A percentile compares a stretch with the other conserved stretches of the same genome.
These are phyloP conservation scores for Russula griseocarnosa DNA, from an alignment of 768 basidiomycete genomes.

Conservation along the genomic window DNA sequence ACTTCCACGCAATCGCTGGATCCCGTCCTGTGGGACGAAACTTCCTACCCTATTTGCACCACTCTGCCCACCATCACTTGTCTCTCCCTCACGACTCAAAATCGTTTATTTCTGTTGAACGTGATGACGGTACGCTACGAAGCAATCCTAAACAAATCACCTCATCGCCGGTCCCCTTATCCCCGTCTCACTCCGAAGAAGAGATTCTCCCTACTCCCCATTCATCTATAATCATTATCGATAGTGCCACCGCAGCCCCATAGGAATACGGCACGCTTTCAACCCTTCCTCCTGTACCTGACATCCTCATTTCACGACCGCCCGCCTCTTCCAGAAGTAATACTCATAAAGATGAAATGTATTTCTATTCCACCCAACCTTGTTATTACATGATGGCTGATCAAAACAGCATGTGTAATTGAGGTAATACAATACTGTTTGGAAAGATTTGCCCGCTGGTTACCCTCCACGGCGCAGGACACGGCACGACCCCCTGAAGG, in stretches of 20 bases:
- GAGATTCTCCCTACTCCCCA: not conserved
- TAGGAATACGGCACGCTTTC: not conserved
- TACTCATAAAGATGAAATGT: not conserved
- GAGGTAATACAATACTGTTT: not conserved
- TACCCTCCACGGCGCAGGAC: not conserved
- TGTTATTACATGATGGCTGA: not conserved
- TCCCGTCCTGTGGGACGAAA: slow-evolving; percentile 20
- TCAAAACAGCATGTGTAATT: not conserved
- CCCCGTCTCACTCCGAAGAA: not conserved
- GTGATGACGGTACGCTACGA: not conserved
- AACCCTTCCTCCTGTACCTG: not conserved
- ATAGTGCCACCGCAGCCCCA: not conserved
- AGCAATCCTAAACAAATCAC: not conserved
- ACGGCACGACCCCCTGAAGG: not conserved
- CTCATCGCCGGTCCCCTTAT: slow-evolving; percentile 2
- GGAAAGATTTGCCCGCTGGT: not conserved
- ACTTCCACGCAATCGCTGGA: slow-evolving; percentile 20
- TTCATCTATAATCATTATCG: not conserved
- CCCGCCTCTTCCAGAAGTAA: not conserved
- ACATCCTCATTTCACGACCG: not conserved
- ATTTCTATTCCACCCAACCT: no score
- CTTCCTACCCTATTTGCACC: slow-evolving; percentile 16
- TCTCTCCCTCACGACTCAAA: not conserved
- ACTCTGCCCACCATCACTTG: slow-evolving; percentile 8
- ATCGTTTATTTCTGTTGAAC: not conserved